A percentile compares a stretch with the other conserved stretches of the same genome.
phyloP scores from a whole-genome alignment of 1,284 basidiomycete species.

The Cutaneotrichosporon dermatis region DNA sequence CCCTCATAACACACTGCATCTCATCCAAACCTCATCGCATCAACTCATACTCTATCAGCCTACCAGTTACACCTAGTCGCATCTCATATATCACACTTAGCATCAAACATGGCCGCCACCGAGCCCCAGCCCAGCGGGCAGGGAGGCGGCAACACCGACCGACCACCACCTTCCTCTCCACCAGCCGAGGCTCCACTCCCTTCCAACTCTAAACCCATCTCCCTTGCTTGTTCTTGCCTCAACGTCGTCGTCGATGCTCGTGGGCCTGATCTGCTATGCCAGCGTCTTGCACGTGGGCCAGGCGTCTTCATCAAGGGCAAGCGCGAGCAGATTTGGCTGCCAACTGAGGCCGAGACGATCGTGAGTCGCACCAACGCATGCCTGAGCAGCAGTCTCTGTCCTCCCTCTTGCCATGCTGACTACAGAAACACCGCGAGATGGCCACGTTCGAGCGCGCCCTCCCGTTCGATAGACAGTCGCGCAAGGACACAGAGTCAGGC shows the following conservation, averaged over 20 bases:
- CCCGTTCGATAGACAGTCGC: not conserved
- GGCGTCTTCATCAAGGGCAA: conserved; percentile 6
- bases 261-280: conserved; percentile 8
- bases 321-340: conserved; percentile 17
- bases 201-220: conserved; percentile 24
- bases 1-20: no score
- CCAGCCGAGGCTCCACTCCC: conserved; percentile 16
- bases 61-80: no score
- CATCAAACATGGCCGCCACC: conserved; percentile 3
- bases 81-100: no score
- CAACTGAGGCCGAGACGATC: conserved; percentile 11
- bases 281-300: not conserved
- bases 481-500: not conserved
- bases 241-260: conserved; percentile 30
- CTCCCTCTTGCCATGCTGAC: not conserved
- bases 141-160: not conserved
- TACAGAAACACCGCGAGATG: conserved; percentile 10
- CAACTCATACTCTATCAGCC: no score
- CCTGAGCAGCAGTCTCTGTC: no score
- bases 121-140: not conserved
- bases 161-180: not conserved
- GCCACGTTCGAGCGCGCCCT: conserved; percentile 10
- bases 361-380: conserved; percentile 9
- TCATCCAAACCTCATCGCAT: no score
- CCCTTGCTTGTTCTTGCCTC: conserved; percentile 33